Conservation (phyloP, 139 green algal species). For the Coelastrella sp. region DNA sequence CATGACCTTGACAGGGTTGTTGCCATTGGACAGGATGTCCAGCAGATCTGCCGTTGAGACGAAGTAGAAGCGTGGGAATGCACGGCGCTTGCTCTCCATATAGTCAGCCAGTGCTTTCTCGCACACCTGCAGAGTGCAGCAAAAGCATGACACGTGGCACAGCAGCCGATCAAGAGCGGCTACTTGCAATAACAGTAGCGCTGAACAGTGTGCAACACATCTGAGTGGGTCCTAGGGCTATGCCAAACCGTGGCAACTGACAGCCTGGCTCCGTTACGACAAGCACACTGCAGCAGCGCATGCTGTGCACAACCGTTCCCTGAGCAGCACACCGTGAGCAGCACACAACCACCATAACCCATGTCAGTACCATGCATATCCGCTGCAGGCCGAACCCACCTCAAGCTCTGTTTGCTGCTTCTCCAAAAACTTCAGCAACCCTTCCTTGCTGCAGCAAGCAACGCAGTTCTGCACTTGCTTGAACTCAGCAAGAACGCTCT, state of each 20-base stretch:
- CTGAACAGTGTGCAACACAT: no score
- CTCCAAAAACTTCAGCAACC: slow-evolving; percentile 85
- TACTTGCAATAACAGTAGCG: no score
- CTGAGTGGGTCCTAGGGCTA: no score
- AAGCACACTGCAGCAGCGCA: not conserved
- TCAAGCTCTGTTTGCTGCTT: slow-evolving; percentile 56
- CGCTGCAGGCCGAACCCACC: not conserved
- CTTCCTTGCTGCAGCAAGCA: slow-evolving; percentile 80
- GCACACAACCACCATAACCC: no score
- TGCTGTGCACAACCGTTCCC: not conserved
- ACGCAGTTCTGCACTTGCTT: slow-evolving; percentile 84
- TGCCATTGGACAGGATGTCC: slow-evolving; percentile 90
- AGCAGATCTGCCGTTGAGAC: slow-evolving; percentile 87
- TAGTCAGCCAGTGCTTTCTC: slow-evolving; percentile 89
- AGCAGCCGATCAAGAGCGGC: no score
- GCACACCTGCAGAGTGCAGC: slow-evolving; percentile 70
- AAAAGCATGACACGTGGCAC: not conserved
- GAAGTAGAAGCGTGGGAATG: slow-evolving; percentile 92
- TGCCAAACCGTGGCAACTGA: no score
- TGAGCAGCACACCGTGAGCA: not conserved
- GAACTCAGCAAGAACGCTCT: slow-evolving; percentile 70
- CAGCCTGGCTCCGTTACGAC: not conserved
- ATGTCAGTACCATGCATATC: not conserved
- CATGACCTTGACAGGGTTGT: slow-evolving; percentile 85
- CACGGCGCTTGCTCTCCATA: slow-evolving; percentile 87